Evolutionary conservation across 1,284 basidiomycete species (phyloP), one percentile per base, ranked within the genome.

Genomic region (Macrocystidia cucumis): DNA sequence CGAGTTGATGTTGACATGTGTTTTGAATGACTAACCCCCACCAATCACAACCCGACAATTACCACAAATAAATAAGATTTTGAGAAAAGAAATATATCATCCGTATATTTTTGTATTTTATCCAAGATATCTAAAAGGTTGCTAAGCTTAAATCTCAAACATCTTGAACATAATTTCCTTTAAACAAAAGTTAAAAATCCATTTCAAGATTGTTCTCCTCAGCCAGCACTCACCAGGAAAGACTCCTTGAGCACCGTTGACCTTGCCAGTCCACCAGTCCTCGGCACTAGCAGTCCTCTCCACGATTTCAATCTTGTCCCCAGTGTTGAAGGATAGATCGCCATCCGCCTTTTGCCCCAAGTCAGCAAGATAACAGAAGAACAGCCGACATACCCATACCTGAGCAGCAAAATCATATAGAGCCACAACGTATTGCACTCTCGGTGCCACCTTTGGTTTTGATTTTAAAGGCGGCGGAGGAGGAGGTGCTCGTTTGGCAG

Each of bases 261-360:
- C 35, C 47, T 74, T 72, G 4, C 95, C 96, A 6, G 92, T 98
- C 95, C 95, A 99, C 95, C 95, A 98, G 55, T 98, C 96, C 54
- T 98, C 91, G 14, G 82, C 60, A 47, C 78, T 91, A 2, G 74
- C 76, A 8, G 87, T 87, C 53, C 81, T 76, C 60, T 96, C 84
- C 19, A 96, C 73, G 36, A 98, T 71, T 61, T 96, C 91, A 58
- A 99, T 98, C 44, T 77, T 67, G 58, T 98, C 95, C n/a, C 96
- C 96, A 1, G 78, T 77, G 39, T 67, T 77, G 67, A 99, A 99
- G 1, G 80, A 84, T 36, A 99, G 64, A 58, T 99, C 95, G 0
- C 96, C 96, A 1, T 89, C 91, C 19, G 91, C 88, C 78, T 95
- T 57, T 17, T 14, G 31, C 28, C 17, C 28, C 36, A 14, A 40